These are phyloP conservation scores for Fonsecaea erecta DNA, from an alignment of 2,329 filamentous ascomycete genomes.

Conservation along the genomic window DNA sequence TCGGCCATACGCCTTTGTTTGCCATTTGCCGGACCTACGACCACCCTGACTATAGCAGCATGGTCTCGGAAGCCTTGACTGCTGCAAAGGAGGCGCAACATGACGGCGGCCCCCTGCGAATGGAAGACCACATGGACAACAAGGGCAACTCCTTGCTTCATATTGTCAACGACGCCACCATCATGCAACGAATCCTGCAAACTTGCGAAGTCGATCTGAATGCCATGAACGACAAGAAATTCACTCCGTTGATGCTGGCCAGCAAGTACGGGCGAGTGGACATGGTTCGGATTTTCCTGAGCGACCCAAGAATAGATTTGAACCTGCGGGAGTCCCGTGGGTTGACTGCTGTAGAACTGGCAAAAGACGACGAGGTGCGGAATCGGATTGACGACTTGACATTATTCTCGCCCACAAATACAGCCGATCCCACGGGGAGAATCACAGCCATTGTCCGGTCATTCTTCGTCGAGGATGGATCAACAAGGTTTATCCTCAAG, in stretches of 20 bases:
- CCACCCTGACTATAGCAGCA: slow-evolving; percentile 79
- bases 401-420: slow-evolving; percentile 64
- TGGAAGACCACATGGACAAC: slow-evolving; percentile 89
- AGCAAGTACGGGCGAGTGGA: slow-evolving; percentile 97
- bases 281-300: slow-evolving; percentile 85
- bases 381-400: slow-evolving; percentile 96
- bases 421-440: slow-evolving; percentile 71
- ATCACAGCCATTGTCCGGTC: slow-evolving; percentile 92
- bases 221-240: slow-evolving; percentile 90
- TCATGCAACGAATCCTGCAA: slow-evolving; percentile 75
- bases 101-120: slow-evolving; percentile 78
- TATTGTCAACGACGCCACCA: slow-evolving; percentile 82
- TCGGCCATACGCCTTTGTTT: slow-evolving; percentile 96
- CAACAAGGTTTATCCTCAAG: slow-evolving; percentile 89
- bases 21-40: slow-evolving; percentile 95
- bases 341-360: slow-evolving; percentile 90
- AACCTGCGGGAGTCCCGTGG: slow-evolving; percentile 83
- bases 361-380: slow-evolving; percentile 95
- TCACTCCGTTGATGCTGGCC: slow-evolving; percentile 95
- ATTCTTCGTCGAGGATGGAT: slow-evolving; percentile 96
- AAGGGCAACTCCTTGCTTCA: slow-evolving; percentile 97
- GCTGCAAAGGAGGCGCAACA: slow-evolving; percentile 75
- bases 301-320: slow-evolving; percentile 84
- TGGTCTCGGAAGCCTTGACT: slow-evolving; percentile 82
- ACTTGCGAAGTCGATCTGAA: slow-evolving; percentile 95